Evolutionary conservation across 1,139 yeast species (phyloP).

Genomic region (Kluyveromyces sp.): DNA sequence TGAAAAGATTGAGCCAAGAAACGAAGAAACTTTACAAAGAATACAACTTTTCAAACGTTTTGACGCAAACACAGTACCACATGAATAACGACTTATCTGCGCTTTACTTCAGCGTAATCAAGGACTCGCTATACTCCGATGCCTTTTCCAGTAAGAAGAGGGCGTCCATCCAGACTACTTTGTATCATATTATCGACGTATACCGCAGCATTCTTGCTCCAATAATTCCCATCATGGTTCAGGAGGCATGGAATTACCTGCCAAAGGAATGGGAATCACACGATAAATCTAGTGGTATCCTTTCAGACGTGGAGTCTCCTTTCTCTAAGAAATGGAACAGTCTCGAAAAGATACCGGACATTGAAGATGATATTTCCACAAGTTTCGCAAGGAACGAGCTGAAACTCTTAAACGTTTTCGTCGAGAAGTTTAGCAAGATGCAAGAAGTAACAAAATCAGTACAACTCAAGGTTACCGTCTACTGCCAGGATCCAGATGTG

Average conservation of each 20-base stretch:
- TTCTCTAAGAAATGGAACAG: slow-evolving; percentile 15
- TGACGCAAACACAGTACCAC: slow-evolving; percentile 58
- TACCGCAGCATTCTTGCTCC: slow-evolving; percentile 71
- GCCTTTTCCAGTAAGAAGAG: slow-evolving; percentile 43
- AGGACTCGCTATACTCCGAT: slow-evolving; percentile 81
- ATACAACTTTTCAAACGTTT: slow-evolving; percentile 61
- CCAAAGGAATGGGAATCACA: slow-evolving; percentile 18
- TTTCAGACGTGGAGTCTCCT: slow-evolving; percentile 34
- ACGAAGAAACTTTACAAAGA: slow-evolving; percentile 43
- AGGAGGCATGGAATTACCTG: slow-evolving; percentile 72
- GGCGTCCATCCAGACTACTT: slow-evolving; percentile 63
- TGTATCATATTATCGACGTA: slow-evolving; percentile 51
- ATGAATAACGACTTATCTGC: slow-evolving; percentile 74
- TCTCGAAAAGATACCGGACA: slow-evolving; percentile 4
- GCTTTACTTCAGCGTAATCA: slow-evolving; percentile 76
- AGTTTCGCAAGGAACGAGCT: slow-evolving; percentile 21
- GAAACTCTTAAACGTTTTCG: slow-evolving; percentile 25
- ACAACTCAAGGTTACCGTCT: slow-evolving; percentile 48
- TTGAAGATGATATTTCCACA: slow-evolving; percentile 34
- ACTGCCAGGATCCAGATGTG: slow-evolving; percentile 17
- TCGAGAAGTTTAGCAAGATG: slow-evolving; percentile 12
- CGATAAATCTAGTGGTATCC: neutral
- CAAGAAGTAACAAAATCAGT: slow-evolving; percentile 52
- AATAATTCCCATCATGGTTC: slow-evolving; percentile 72
- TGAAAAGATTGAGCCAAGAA: slow-evolving; percentile 42